A percentile compares a stretch with the other conserved stretches of the same genome.
Evolutionary conservation across 2,329 filamentous ascomycete species (phyloP).

Genomic region (Cercospora citrullina): DNA sequence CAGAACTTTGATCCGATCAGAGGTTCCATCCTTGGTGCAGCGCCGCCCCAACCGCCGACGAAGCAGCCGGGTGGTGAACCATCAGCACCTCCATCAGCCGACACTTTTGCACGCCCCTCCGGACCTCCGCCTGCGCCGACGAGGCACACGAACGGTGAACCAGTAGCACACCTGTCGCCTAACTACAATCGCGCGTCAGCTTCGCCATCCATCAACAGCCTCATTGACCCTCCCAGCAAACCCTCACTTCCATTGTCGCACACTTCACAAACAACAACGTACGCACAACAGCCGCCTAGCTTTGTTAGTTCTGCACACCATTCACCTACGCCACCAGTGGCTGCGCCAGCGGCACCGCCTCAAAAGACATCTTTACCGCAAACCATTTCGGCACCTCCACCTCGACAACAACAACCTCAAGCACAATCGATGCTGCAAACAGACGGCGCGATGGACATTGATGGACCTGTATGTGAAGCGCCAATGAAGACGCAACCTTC

Average conservation of each 20-base stretch:
- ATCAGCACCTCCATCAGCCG: constrained; percentile 44
- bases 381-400: constrained; percentile 17
- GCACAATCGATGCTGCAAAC: constrained; percentile 15
- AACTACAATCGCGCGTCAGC: constrained; percentile 72
- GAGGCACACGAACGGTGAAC: constrained; percentile 26
- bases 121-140: constrained; percentile 28
- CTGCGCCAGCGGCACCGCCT: constrained; percentile 11
- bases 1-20: constrained; percentile 90
- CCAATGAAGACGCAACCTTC: constrained; percentile 28
- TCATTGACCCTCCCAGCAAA: constrained; percentile 69
- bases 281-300: constrained; percentile 25
- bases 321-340: constrained; percentile 27
- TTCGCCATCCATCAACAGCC: constrained; percentile 86
- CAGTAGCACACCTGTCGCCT: constrained; percentile 44
- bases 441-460: constrained; percentile 39
- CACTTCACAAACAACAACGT: constrained; percentile 28
- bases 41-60: constrained; percentile 29
- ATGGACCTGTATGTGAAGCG: constrained; percentile 23
- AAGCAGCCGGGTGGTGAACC: constrained; percentile 27
- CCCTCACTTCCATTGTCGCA: constrained; percentile 36
- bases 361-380: constrained; percentile 16
- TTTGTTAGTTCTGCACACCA: constrained; percentile 26
- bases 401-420: background rate
- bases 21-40: constrained; percentile 57
- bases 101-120: constrained; percentile 32